Evolutionary conservation across 2,329 filamentous ascomycete genomes (phyloP), one percentile per base, ranked within the genome.

Genomic region (Trichoderma hamatum): DNA sequence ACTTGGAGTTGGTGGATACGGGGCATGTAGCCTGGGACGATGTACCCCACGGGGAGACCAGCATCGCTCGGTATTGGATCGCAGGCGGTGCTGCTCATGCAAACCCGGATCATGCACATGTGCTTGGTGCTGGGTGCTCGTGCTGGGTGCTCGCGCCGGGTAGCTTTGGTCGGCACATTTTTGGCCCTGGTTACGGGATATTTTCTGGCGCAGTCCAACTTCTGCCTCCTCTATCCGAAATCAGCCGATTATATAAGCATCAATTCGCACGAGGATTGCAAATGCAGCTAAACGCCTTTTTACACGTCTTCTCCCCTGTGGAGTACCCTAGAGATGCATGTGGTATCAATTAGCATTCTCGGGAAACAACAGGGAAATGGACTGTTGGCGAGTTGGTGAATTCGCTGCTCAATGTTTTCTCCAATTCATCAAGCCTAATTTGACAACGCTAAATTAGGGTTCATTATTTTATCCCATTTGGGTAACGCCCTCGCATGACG

Each of bases 31-130:
- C 32, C 30, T 58, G 32, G 30, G 5, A 36, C 30, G 46, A 54
- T 54, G 39, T 43, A 54, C 46, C 61, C 61, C 63, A 56, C 54
- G 36, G 63, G 63, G 63, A 56, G 36, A 66, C 26, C 36, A 66
- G 63, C 63, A 58, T 49, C 28, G 16, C 30, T 28, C 52, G 52
- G 63, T 34, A 66, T 46, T 66, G 52, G 62, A 34, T 54, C 56
- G 30, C 28, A 26, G 28, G 21, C 32, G 26, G 2, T 34, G n/a
- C 56, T 39, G 32, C 56, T 26, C 21, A 59, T 43, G 55, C 34
- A 59, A 59, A n/a, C 21, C 30, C 13, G 34, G 56, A 59, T 43
- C 56, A 39, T 39, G 56, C 34, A 43, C 56, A 59, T 59, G 56
- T 59, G 56, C 32, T 59, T 26, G 55, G 30, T 59, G 21, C 34